Evolutionary conservation across 805 yeast species (phyloP).

Genomic region (Yarrowia hollandica): DNA sequence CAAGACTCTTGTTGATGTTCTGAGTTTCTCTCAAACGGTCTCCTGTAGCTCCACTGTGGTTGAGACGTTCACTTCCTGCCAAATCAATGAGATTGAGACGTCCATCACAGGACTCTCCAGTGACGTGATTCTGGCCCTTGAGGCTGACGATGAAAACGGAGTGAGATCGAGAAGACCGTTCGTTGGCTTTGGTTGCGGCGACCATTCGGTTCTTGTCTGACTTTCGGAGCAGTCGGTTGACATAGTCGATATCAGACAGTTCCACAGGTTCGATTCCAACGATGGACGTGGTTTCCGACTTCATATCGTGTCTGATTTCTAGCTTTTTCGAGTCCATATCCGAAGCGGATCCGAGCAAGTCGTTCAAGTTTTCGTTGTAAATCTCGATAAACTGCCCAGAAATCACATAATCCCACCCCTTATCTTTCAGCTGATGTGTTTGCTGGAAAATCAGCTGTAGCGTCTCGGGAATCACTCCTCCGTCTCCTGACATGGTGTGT

Average conservation of each 20-base stretch:
- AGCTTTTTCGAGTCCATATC: slow-evolving; percentile 44
- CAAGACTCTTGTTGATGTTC: slow-evolving; percentile 81
- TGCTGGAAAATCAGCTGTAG: slow-evolving; percentile 67
- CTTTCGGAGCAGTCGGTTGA: slow-evolving; percentile 49
- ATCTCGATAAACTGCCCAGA: slow-evolving; percentile 83
- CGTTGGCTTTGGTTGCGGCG: slow-evolving; percentile 79
- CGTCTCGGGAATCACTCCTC: slow-evolving; percentile 83
- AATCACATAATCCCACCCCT: slow-evolving; percentile 64
- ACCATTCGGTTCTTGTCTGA: slow-evolving; percentile 70
- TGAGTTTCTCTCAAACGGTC: slow-evolving; percentile 83
- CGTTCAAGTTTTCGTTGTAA: slow-evolving; percentile 79
- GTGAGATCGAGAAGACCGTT: slow-evolving; percentile 88
- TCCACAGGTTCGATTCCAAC: slow-evolving; percentile 56
- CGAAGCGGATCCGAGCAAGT: slow-evolving; percentile 46
- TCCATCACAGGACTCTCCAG: slow-evolving; percentile 56
- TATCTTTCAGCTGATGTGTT: slow-evolving; percentile 48
- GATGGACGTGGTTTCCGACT: slow-evolving; percentile 54
- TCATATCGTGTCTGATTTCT: slow-evolving; percentile 72
- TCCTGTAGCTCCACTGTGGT: slow-evolving; percentile 74
- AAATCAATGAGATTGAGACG: slow-evolving; percentile 79
- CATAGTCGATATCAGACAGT: slow-evolving; percentile 52
- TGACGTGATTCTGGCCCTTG: slow-evolving; percentile 52
- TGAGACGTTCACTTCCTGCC: slow-evolving; percentile 90
- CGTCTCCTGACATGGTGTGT: slow-evolving; percentile 70
- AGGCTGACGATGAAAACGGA: slow-evolving; percentile 70